Percentiles rank a stretch among this genome's conserved stretches.
Conservation (phyloP, 2,329 filamentous ascomycete species). For the Beauveria caledonica region DNA sequence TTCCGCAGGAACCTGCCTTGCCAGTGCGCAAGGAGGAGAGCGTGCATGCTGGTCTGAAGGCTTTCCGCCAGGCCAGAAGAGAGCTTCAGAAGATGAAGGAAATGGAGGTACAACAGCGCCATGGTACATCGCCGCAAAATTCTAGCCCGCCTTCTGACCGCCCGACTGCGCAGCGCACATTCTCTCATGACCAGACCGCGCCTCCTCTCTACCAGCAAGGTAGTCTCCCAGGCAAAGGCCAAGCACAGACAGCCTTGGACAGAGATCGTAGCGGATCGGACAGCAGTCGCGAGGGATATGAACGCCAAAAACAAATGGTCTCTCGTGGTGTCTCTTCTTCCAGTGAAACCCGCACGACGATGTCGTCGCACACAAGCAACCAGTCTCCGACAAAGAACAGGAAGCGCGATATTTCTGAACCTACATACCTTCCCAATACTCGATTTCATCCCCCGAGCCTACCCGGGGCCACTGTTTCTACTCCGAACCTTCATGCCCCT, state of each 20-base stretch:
- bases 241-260: conserved; percentile 30
- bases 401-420: conserved; percentile 43
- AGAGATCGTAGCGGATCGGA: conserved; percentile 49
- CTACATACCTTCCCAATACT: conserved; percentile 30
- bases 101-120: conserved; percentile 37
- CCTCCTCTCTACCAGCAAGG: conserved; percentile 38
- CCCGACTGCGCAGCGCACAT: conserved; percentile 24
- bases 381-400: conserved; percentile 27
- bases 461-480: conserved; percentile 24
- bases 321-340: background rate
- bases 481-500: conserved; percentile 29
- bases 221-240: conserved; percentile 22
- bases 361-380: conserved; percentile 20
- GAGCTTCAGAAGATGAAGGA: conserved; percentile 51
- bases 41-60: conserved; percentile 43
- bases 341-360: conserved; percentile 25
- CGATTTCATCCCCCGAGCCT: conserved; percentile 31
- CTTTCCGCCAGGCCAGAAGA: conserved; percentile 49
- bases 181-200: conserved; percentile 36
- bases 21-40: conserved; percentile 30
- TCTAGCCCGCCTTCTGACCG: conserved; percentile 16
- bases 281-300: conserved; percentile 38
- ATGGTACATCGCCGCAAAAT: conserved; percentile 23
- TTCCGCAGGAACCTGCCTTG: background rate
- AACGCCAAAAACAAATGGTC: conserved; percentile 21